Base-by-base conservation (phyloP, 495 filamentous ascomycete species). In the Glonium stellatum region DNA sequence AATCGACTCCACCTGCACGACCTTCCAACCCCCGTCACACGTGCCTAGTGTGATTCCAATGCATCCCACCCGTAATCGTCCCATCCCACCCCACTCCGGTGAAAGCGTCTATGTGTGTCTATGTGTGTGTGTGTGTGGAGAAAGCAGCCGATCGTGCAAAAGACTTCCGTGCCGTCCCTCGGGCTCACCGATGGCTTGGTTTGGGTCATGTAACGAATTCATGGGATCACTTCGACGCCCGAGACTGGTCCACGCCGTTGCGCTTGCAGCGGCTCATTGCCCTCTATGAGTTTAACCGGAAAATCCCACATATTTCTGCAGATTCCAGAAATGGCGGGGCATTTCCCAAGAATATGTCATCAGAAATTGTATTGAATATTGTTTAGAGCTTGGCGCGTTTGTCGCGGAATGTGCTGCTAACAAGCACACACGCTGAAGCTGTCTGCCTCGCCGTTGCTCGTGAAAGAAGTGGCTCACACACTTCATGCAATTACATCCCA, bases 191-290 rank as follows among this genome's bases (percentile, higher is more conserved):
- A 54, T 53, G n/a, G 2, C 54, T 63, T 47, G 64, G 59, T 39
- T 59, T 62, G 63, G 63, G 63, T 27, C 58, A 23, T 57, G 56
- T 46, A 55, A 61, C 62, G 58, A 54, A 36, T 42, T 47, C 56
- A 54, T 54, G 58, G 62, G 57, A 52, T 48, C 54, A 4, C 1
- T 47, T 11, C 27, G 5, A 31, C 48, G 25, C 48, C 34, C 59
- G n/a, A 57, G 8, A 67, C 62, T 67, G 64, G 64, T 55, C 53
- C 27, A 42, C 18, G 10, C 27, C 39, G n/a, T 22, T 49, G 51
- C 64, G 60, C 64, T 60, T 63, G 64, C 55, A 62, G 60, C 64
- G 56, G 64, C 49, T 57, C 60, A 55, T 21, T 19, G 18, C 39
- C 39, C 39, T 1, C 27, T 35, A 37, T 9, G 44, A 61, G 8